Conservation (phyloP, 768 basidiomycete genomes). For the Tulasnella sp. region DNA sequence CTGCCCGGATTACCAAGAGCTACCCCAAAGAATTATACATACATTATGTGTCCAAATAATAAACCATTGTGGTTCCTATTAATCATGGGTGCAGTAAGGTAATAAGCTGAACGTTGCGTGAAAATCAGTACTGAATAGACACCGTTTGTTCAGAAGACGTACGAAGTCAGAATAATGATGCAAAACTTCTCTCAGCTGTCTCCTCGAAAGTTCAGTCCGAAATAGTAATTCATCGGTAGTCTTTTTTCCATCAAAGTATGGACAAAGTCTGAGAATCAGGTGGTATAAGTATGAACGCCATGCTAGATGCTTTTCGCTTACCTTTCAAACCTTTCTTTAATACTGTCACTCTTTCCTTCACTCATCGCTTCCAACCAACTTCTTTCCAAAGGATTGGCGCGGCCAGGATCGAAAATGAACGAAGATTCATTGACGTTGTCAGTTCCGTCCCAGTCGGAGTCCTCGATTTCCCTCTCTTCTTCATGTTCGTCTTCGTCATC, state of each 20-base stretch:
- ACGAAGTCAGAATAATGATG: conserved; percentile 84
- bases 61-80: too few species aligned
- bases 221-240: conserved; percentile 92
- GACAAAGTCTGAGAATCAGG: conserved; percentile 50
- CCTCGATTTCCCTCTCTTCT: conserved; percentile 34
- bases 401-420: conserved; percentile 68
- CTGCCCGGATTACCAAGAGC: too few species aligned
- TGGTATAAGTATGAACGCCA: neutral
- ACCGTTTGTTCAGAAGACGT: conserved; percentile 23
- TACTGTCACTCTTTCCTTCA: conserved; percentile 56
- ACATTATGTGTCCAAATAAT: too few species aligned
- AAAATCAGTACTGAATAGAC: neutral
- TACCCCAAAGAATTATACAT: too few species aligned
- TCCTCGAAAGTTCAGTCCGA: conserved; percentile 69
- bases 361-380: conserved; percentile 88
- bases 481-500: conserved; percentile 8
- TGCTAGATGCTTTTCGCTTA: conserved; percentile 29
- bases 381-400: conserved; percentile 64
- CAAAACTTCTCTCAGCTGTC: conserved; percentile 70
- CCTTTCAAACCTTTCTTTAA: conserved; percentile 67
- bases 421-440: conserved; percentile 40
- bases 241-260: conserved; percentile 85
- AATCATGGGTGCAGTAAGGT: neutral
- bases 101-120: neutral
- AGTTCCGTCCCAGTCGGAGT: conserved; percentile 25